Base-by-base conservation (phyloP, 2,329 filamentous ascomycete genomes). In the Aspergillus aculeatus region DNA sequence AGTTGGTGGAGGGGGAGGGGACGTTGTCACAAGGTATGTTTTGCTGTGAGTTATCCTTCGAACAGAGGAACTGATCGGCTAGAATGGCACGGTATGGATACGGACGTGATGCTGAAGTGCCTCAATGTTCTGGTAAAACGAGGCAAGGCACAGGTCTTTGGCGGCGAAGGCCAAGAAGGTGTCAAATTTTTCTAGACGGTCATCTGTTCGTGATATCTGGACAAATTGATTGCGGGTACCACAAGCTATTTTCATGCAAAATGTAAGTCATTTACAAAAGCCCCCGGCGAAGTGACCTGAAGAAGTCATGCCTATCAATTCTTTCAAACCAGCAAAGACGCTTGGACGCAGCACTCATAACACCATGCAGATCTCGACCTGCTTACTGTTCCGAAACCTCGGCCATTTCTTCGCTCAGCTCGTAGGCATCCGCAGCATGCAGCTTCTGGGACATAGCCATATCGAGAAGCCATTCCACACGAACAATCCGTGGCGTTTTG, bases 81-180 rank as follows among this genome's bases (percentile, higher is more conserved):
- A 89, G 92, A 96, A 67, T 91, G 96, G 70, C 87, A 92, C 75
- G 91, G 90, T n/a, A 90, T 99, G 81, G 93, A 98, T 72, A 81
- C 83, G 50, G 91, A 92, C 24, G 76, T 96, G 62, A 82, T 99
- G 70, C 84, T 89, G 66, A 92, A 89, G 75, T 89, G 91, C 41
- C 82, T 99, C 52, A 84, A 86, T 61, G 82, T 95, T 53, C 82
- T 97, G 52, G 93, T 96, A 38, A 96, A 96, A 82, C 85, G 89
- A 63, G 92, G 92, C 67, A 96, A 90, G 78, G 94, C 93, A 14
- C 94, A 98, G 76, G 87, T 98, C 26, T 98, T 99, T 78, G 94
- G 94, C 35, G 85, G 86, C 56, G 92, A 94, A 69, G 92, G 94
- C 73, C 90, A 91, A 62, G 86, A 90, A 70, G 95, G 95, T 69